phyloP scores from a whole-genome alignment of 805 yeast genomes.

The Pichia paraexigua region DNA sequence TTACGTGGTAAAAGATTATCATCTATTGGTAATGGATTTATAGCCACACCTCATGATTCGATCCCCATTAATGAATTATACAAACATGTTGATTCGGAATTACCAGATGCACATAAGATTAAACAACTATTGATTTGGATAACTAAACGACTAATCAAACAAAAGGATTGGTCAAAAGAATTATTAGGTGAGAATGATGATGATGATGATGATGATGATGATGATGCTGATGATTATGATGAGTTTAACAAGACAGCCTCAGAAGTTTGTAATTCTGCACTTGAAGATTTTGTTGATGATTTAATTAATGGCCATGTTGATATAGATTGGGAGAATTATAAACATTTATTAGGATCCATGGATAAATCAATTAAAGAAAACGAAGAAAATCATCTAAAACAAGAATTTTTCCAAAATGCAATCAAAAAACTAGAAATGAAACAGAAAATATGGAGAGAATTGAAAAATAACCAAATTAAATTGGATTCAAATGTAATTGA shows the following conservation, averaged over 20 bases:
- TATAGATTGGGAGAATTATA: conserved; percentile 46
- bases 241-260: conserved; percentile 5
- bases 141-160: conserved; percentile 38
- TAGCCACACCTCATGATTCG: conserved; percentile 58
- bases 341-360: conserved; percentile 1
- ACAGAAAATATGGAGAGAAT: conserved; percentile 36
- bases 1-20: conserved; percentile 66
- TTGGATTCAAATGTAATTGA: neutral
- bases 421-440: conserved; percentile 38
- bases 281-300: conserved; percentile 54
- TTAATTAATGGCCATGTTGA: conserved; percentile 50
- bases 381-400: conserved; percentile 38
- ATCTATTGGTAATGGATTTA: conserved; percentile 66
- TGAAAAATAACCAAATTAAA: conserved; percentile 2
- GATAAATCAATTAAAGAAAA: conserved; percentile 43
- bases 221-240: conserved; percentile 17
- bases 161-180: neutral
- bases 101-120: conserved; percentile 71
- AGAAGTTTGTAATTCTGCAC: conserved; percentile 31
- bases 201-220: neutral
- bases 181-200: conserved; percentile 14
- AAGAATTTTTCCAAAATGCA: conserved; percentile 38
- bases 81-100: conserved; percentile 50
- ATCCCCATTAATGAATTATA: conserved; percentile 47
- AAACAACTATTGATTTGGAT: conserved; percentile 66